Conservation (phyloP, 129 eudicot genomes). For the Centaurea solstitialis region DNA sequence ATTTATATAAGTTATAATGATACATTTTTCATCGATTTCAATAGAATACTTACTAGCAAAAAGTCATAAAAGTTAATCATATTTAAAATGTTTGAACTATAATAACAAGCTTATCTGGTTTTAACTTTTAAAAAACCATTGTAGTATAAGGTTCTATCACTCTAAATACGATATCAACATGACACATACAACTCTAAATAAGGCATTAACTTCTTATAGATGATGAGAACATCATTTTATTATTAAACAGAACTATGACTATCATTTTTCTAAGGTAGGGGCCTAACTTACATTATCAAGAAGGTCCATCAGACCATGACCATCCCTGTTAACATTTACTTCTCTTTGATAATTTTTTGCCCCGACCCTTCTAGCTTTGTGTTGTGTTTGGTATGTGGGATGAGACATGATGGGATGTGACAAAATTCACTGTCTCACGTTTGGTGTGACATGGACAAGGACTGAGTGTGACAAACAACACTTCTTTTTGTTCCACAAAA, state of each 20-base stretch:
- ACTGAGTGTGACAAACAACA: no score
- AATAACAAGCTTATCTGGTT: background rate
- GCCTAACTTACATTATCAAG: background rate
- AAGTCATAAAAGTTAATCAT: background rate
- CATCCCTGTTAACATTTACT: background rate
- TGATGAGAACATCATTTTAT: background rate
- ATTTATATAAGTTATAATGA: background rate
- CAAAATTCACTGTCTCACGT: no score
- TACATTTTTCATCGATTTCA: background rate
- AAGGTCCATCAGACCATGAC: background rate
- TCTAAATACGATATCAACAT: background rate
- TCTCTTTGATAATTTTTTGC: background rate
- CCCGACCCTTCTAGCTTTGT: background rate
- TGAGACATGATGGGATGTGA: no score
- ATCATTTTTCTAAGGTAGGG: background rate
- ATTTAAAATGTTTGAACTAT: background rate
- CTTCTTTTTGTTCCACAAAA: no score
- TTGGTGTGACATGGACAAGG: no score
- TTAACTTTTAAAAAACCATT: background rate
- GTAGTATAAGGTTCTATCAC: background rate
- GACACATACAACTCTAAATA: background rate
- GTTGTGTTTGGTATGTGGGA: no score
- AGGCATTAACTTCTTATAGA: background rate
- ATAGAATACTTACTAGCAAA: background rate
- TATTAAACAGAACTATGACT: background rate